Evolutionary conservation across 768 basidiomycete species (phyloP), one percentile per base, ranked within the genome.

Genomic region (Russula brevipes): DNA sequence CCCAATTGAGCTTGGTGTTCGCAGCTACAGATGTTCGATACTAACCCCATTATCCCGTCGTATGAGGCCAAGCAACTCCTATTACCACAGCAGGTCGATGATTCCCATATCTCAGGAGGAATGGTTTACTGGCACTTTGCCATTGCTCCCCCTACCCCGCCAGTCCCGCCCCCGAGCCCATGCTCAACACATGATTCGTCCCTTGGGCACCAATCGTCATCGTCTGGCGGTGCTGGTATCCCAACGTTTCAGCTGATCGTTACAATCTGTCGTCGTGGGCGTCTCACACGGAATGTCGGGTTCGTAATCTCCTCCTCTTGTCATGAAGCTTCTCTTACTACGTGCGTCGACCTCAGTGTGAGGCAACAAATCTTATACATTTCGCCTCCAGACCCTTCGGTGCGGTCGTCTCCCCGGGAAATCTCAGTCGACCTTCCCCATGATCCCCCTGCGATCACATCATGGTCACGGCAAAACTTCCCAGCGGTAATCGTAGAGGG

Each of bases 91-190:
- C 39, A 65, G 14, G 33, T 64, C 33, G 46, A 60, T 12, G 7
- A 44, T 24, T 24, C 24, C 24, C n/a, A 31, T 14, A 19, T 53
- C 36, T 41, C 41, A 1, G 45, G 14, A 1, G 66, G 63, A 5
- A 33, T 24, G 12, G 38, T 54, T 39, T 19, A 17, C 11, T 65
- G 66, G 63, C 59, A 63, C 16, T 66, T 66, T 56, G 12, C 19
- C 24, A 42, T 66, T 11, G 9, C 38, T 4, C 53, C 49, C 2
- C 63, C 62, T 0, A 14, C 46, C n/a, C 19, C 24, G 16, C 5
- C 53, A 30, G 35, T 50, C 12, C 2, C n/a, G 19, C n/a, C 46
- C 0, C 19, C 45, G 19, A 14, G n/a, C 53, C 31, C 56, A 30
- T 41, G 30, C 33, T 36, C 51, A 38, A n/a, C n/a, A 12, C 6